A percentile compares a stretch with the other conserved stretches of the same genome.
Conservation (phyloP, 176 grass and related monocot genomes). For the Aegilops tauschii region DNA sequence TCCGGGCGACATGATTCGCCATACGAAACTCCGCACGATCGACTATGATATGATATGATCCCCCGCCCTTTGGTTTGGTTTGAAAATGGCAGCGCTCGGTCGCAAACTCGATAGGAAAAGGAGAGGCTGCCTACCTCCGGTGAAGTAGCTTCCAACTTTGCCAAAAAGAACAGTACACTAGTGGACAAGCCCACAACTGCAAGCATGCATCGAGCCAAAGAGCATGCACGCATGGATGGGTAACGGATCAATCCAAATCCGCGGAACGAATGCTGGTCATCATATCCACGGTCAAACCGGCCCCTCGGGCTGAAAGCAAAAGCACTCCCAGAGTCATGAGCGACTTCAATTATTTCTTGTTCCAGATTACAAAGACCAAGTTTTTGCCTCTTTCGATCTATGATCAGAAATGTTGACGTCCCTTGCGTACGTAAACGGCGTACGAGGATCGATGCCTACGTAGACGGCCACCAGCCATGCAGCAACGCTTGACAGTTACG, state of each 20-base stretch:
- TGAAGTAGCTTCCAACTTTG: constrained; percentile 39
- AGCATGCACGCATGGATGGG: background rate
- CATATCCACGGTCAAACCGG: too few species aligned
- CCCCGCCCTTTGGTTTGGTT: constrained; percentile 26
- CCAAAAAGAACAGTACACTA: constrained; percentile 23
- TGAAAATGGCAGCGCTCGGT: constrained; percentile 1
- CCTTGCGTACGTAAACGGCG: background rate
- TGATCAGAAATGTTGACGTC: too few species aligned
- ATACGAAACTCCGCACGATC: too few species aligned
- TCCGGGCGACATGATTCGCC: background rate
- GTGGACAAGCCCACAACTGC: background rate
- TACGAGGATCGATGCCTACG: too few species aligned
- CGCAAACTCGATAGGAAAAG: constrained; percentile 18
- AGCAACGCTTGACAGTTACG: background rate
- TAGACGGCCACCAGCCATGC: background rate
- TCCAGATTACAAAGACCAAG: too few species aligned
- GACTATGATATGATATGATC: background rate
- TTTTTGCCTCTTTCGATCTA: too few species aligned
- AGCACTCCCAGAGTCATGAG: too few species aligned
- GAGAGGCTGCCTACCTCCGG: constrained; percentile 32
- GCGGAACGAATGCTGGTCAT: too few species aligned
- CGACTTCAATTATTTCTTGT: too few species aligned
- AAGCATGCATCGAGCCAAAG: background rate
- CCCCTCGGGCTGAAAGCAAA: too few species aligned
- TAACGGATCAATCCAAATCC: background rate